Percentiles rank a stretch among this genome's conserved stretches.
Conservation (phyloP, 345 rosid species). For the Nasturtium officinale region DNA sequence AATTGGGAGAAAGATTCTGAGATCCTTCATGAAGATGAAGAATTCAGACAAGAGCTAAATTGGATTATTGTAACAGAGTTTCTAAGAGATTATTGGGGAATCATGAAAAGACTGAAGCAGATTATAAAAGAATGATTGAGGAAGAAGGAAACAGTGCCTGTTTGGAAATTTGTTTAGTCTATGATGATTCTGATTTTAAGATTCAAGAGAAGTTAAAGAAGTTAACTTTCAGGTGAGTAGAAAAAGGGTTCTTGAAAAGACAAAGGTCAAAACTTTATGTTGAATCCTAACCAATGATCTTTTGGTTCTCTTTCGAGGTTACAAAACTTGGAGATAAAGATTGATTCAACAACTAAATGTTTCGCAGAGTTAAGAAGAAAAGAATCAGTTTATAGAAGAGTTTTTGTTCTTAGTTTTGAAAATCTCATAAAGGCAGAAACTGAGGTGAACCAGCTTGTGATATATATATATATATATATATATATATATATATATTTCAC, state of each 20-base stretch:
- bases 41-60: slow-evolving; percentile 46
- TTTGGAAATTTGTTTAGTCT: slow-evolving; percentile 25
- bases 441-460: slow-evolving; percentile 55
- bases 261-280: neutral
- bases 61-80: slow-evolving; percentile 43
- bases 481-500: neutral
- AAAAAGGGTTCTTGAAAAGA: neutral
- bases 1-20: slow-evolving; percentile 28
- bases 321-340: slow-evolving; percentile 44
- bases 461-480: no score
- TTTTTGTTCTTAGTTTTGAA: slow-evolving; percentile 62
- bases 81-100: slow-evolving; percentile 42
- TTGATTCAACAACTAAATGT: slow-evolving; percentile 41
- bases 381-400: slow-evolving; percentile 58
- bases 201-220: slow-evolving; percentile 45
- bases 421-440: slow-evolving; percentile 79
- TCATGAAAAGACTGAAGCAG: slow-evolving; percentile 32
- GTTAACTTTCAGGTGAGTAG: slow-evolving; percentile 48
- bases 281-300: neutral
- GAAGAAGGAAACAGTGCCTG: slow-evolving; percentile 33
- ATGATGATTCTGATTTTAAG: slow-evolving; percentile 45
- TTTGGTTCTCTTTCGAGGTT: slow-evolving; percentile 48
- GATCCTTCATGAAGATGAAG: slow-evolving; percentile 25
- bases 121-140: slow-evolving; percentile 26
- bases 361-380: slow-evolving; percentile 38